Base-by-base conservation (phyloP, 2,329 filamentous ascomycete genomes). In the Sporothrix pseudoabietina region DNA sequence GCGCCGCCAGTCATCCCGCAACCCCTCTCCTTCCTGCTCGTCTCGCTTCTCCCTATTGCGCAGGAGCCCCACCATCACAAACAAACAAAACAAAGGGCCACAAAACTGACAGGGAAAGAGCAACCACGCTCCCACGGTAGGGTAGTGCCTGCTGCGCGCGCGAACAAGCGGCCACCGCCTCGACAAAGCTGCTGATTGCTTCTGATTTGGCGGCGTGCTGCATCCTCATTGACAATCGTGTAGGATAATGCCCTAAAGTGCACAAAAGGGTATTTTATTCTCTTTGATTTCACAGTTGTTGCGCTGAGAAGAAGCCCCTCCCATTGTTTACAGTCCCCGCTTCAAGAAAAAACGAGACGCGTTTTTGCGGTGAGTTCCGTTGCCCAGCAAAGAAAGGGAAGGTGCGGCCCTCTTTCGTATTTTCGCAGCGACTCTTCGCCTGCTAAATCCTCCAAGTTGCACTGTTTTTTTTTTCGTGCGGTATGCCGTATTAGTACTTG, bases 31-130 rank as follows among this genome's bases (percentile, higher is more conserved):
- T 30, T 66, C 41, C 41, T 35, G 4, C 55, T 59, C 55, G 52
- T n/a, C 54, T 57, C 52, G n/a, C 54, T 39, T 68, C 12, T 54
- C 44, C 44, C 26, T 68, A 26, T 52, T 68, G 63, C 30, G 71
- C 30, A 55, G 1, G 26, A 26, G 73, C 73, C 73, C 73, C 73
- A 73, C 73, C 71, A 71, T 71, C 71, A 54, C 52, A 74, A 74
- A 73, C 73, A 74, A 74, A 74, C 73, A 74, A 73, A 72, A 74
- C 73, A 73, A 72, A 72, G 55, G 22, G n/a, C 47, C n/a, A 41
- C 47, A 57, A n/a, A 57, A 72, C 59, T 4, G 16, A 8, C 49
- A 35, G 32, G 59, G 30, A 41, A 54, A 26, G 30, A 61, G 49
- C 57, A 32, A 39, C 41, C 59, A 61, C 9, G 16, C 12, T 10